A percentile compares a stretch with the other conserved stretches of the same genome.
phyloP scores from a whole-genome alignment of 1,284 basidiomycete genomes.

The Exobasidium rhododendri region DNA sequence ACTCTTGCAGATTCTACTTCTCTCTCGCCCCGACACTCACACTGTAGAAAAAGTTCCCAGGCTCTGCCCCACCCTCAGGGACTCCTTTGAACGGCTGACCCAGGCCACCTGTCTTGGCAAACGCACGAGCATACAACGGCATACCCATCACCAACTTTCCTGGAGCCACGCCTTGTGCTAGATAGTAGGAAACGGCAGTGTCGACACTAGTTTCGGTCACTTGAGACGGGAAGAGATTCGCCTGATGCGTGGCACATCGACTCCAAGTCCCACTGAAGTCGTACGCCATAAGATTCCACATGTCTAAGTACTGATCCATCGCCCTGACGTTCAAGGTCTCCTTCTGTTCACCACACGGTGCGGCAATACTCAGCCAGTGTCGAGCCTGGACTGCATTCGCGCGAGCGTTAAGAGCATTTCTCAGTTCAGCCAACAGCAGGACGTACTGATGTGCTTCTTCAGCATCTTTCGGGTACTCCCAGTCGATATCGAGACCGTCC shows the following conservation, averaged over 20 bases:
- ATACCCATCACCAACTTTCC: constrained; percentile 74
- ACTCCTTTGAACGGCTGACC: constrained; percentile 72
- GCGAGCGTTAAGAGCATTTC: constrained; percentile 68
- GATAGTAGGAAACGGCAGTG: constrained; percentile 67
- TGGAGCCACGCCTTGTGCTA: constrained; percentile 66
- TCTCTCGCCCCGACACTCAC: too few relatives aligned
- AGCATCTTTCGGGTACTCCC: constrained; percentile 74
- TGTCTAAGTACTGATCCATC: constrained; percentile 70
- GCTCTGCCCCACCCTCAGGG: constrained; percentile 69
- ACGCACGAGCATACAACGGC: constrained; percentile 65
- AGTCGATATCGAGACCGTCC: constrained; percentile 73
- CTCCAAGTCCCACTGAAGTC: constrained; percentile 60
- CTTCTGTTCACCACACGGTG: constrained; percentile 72
- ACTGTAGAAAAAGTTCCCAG: constrained; percentile 65
- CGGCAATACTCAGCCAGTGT: constrained; percentile 71
- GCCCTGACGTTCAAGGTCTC: constrained; percentile 67
- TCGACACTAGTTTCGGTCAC: constrained; percentile 60
- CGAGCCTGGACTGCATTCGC: constrained; percentile 58
- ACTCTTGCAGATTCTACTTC: too few relatives aligned
- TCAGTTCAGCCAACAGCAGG: constrained; percentile 67
- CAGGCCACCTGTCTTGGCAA: constrained; percentile 72
- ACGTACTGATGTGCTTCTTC: constrained; percentile 71
- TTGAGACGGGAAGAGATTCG: constrained; percentile 8
- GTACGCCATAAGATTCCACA: constrained; percentile 87
- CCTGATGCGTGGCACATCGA: constrained; percentile 71